Conservation (phyloP, 768 basidiomycete genomes). For the Candolleomyces efflorescens region DNA sequence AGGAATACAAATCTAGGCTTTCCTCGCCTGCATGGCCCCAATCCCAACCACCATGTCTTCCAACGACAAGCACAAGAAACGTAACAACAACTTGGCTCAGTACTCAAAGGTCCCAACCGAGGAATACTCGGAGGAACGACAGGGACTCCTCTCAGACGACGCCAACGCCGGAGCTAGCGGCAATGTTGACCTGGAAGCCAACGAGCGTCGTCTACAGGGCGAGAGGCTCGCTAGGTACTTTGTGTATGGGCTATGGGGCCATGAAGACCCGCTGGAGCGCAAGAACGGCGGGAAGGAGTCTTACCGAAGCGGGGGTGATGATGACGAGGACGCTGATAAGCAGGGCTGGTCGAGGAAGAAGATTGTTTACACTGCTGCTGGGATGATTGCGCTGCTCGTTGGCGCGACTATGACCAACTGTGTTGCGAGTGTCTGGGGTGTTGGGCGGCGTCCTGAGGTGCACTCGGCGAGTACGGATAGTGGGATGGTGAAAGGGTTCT, state of each 20-base stretch:
- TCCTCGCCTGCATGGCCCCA: too few relatives aligned
- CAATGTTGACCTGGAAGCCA: background rate
- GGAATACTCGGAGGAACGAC: background rate
- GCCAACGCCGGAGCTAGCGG: background rate
- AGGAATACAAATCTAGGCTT: too few relatives aligned
- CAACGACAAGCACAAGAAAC: background rate
- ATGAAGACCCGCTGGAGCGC: background rate
- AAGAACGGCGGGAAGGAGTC: background rate
- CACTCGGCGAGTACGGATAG: too few relatives aligned
- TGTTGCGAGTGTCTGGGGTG: constrained; percentile 14
- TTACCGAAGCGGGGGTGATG: background rate
- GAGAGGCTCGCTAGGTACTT: background rate
- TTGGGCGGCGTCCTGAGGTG: constrained; percentile 1
- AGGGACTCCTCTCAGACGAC: background rate
- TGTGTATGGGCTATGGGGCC: background rate
- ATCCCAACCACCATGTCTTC: background rate
- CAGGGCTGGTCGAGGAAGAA: constrained; percentile 34
- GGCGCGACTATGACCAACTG: constrained; percentile 26
- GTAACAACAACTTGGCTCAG: background rate
- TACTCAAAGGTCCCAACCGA: background rate
- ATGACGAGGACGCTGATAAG: background rate
- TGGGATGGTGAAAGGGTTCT: constrained; percentile 17
- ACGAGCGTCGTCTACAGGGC: background rate
- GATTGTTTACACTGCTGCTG: constrained; percentile 32
- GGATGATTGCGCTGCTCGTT: constrained; percentile 39